Conservation (phyloP, 2,329 filamentous ascomycete species). For the Talaromyces amestolkiae region DNA sequence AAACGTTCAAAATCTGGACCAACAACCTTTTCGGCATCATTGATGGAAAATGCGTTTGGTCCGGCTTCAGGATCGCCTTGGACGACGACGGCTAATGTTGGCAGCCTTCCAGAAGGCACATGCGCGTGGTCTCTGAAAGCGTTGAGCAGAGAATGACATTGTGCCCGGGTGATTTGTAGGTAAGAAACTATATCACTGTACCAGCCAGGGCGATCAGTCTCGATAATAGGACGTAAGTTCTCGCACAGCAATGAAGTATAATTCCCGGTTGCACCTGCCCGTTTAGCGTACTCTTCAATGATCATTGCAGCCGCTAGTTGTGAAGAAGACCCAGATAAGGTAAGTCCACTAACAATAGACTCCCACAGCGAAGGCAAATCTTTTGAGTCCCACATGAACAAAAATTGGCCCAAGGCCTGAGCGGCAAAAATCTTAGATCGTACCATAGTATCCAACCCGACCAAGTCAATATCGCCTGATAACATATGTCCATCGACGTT, state of each 20-base stretch:
- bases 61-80: conserved; percentile 91
- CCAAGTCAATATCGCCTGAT: conserved; percentile 91
- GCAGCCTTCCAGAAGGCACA: conserved; percentile 70
- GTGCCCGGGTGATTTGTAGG: conserved; percentile 82
- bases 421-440: conserved; percentile 86
- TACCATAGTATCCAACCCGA: conserved; percentile 83
- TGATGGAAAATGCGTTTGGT: conserved; percentile 84
- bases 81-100: conserved; percentile 81
- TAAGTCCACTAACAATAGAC: conserved; percentile 68
- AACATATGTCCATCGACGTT: conserved; percentile 99
- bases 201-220: conserved; percentile 73
- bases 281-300: conserved; percentile 81
- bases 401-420: conserved; percentile 78
- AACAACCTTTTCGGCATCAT: conserved; percentile 83
- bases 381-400: conserved; percentile 69
- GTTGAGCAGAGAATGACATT: conserved; percentile 85
- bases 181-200: conserved; percentile 91
- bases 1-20: conserved; percentile 81
- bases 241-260: conserved; percentile 46
- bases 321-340: conserved; percentile 75
- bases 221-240: conserved; percentile 71
- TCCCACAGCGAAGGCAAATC: conserved; percentile 53
- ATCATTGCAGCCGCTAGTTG: conserved; percentile 81
- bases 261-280: conserved; percentile 34
- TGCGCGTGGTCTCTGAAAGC: conserved; percentile 90